Conservation (phyloP, 306 rosid species). For the Castanospermum australe region DNA sequence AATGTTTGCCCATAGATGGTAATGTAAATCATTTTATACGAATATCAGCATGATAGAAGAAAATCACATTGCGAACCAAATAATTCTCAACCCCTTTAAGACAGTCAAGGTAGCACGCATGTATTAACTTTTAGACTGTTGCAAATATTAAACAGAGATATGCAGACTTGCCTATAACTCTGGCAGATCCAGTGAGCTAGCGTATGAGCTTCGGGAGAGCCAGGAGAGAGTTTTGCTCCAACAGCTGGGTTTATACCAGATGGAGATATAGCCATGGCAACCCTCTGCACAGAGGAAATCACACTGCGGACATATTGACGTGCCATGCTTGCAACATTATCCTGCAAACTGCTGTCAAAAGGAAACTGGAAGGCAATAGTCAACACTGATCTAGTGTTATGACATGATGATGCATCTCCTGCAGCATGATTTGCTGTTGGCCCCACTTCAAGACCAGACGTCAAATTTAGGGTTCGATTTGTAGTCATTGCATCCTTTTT, state of each 20-base stretch:
- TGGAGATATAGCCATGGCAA: slow-evolving; percentile 94
- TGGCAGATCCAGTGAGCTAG: slow-evolving; percentile 91
- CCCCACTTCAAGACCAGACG: slow-evolving; percentile 91
- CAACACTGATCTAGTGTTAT: slow-evolving; percentile 72
- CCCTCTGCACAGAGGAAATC: slow-evolving; percentile 91
- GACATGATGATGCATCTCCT: slow-evolving; percentile 60
- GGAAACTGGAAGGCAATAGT: slow-evolving; percentile 98
- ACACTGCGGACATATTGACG: slow-evolving; percentile 85
- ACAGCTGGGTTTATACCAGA: slow-evolving; percentile 61
- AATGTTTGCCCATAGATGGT: background rate
- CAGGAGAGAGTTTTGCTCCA: slow-evolving; percentile 71
- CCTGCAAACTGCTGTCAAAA: slow-evolving; percentile 75
- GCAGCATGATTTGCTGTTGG: slow-evolving; percentile 48
- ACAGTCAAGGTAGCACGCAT: background rate
- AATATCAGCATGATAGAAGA: background rate
- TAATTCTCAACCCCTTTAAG: background rate
- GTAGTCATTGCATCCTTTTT: slow-evolving; percentile 58
- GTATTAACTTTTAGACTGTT: background rate
- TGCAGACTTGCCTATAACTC: slow-evolving; percentile 69
- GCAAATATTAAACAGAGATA: background rate
- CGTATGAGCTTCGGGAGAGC: slow-evolving; percentile 89
- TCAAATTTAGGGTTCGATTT: slow-evolving; percentile 78
- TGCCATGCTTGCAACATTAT: slow-evolving; percentile 85
- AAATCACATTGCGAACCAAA: background rate
- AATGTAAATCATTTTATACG: background rate